phyloP scores from a whole-genome alignment of 1,284 basidiomycete genomes.

The Lentinula novae-zelandiae region DNA sequence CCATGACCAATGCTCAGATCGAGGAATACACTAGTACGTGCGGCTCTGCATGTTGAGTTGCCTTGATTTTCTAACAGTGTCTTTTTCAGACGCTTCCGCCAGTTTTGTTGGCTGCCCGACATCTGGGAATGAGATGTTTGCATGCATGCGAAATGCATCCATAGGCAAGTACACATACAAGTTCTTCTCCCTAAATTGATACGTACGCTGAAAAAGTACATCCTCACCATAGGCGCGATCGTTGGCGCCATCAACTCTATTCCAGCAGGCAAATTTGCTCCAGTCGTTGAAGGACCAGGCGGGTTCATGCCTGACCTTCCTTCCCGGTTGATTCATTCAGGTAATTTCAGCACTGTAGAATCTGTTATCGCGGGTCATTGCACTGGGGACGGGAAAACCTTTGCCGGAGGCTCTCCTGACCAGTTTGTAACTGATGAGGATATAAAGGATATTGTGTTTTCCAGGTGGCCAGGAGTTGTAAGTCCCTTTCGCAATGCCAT shows the following conservation, averaged over 20 bases:
- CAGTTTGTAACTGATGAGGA: constrained; percentile 38
- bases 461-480: constrained; percentile 36
- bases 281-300: constrained; percentile 33
- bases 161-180: constrained; percentile 22
- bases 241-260: constrained; percentile 35
- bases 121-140: constrained; percentile 25
- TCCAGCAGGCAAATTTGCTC: constrained; percentile 29
- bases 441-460: constrained; percentile 32
- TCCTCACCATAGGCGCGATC: constrained; percentile 26
- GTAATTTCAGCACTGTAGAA: constrained; percentile 36
- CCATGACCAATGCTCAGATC: constrained; percentile 25
- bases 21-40: constrained; percentile 19
- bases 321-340: constrained; percentile 33
- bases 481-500: constrained; percentile 11
- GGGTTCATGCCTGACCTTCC: constrained; percentile 39
- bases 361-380: constrained; percentile 39
- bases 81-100: constrained; percentile 26
- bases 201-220: neutral
- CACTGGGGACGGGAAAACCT: constrained; percentile 40
- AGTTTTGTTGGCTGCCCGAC: constrained; percentile 30
- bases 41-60: neutral
- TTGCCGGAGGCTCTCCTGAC: constrained; percentile 34
- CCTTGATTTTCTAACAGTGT: neutral
- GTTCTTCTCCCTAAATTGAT: neutral
- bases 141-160: constrained; percentile 38